Evolutionary conservation across 2,329 filamentous ascomycete genomes (phyloP).

Genomic region (Hysterium pulicare): DNA sequence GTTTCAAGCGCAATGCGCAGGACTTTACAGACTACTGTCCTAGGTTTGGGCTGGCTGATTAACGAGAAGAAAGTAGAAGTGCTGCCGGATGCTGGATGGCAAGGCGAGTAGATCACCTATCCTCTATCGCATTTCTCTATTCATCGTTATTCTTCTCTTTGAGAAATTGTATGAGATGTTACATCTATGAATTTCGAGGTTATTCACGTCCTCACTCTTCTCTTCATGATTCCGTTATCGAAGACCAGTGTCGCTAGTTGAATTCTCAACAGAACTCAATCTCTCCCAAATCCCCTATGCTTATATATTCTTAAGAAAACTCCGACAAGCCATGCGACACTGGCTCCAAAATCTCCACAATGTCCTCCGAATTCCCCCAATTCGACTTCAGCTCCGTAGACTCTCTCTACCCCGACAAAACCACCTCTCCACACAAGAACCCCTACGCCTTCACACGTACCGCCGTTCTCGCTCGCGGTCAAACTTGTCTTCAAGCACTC

Average conservation of each 20-base stretch:
- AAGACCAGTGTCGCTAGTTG: too few relatives aligned
- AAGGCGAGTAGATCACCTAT: constrained; percentile 45
- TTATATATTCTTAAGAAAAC: constrained; percentile 33
- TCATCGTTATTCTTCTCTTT: constrained; percentile 1
- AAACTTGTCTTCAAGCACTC: constrained; percentile 50
- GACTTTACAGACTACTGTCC: constrained; percentile 61
- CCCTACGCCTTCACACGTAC: constrained; percentile 53
- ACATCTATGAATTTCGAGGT: too few relatives aligned
- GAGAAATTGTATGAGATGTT: too few relatives aligned
- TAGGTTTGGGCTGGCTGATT: constrained; percentile 58
- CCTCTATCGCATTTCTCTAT: background rate
- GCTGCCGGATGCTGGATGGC: constrained; percentile 61
- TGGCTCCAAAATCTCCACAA: constrained; percentile 47
- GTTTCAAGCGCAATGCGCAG: constrained; percentile 64
- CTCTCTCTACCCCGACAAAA: constrained; percentile 62
- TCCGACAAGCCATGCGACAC: constrained; percentile 58
- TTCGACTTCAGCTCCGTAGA: constrained; percentile 59
- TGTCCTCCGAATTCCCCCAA: constrained; percentile 51
- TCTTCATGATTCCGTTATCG: too few relatives aligned
- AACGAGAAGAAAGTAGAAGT: constrained; percentile 47
- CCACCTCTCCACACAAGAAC: constrained; percentile 34
- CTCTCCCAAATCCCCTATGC: background rate
- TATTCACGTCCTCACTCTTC: too few relatives aligned
- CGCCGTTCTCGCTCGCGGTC: constrained; percentile 56
- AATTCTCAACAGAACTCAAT: background rate